Evolutionary conservation across 1,284 basidiomycete species (phyloP), one percentile per base, ranked within the genome.

Genomic region (Phaffia rhodozyma): DNA sequence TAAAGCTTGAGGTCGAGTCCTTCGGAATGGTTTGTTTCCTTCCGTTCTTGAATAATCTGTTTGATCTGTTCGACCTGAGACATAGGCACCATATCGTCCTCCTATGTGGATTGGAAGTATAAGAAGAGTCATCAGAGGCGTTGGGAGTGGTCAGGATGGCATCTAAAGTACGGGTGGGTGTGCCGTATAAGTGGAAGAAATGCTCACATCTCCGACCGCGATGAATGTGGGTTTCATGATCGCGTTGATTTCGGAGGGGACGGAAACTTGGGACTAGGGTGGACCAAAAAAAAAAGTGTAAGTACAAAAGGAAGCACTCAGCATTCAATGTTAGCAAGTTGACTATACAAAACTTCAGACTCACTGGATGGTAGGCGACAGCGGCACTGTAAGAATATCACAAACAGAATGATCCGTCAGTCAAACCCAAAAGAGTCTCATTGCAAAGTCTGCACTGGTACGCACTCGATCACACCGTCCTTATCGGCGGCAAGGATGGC

Each of bases 401-500:
- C 1, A 25, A 5, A 4, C 30, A 55, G 29, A 29, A 55, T 20
- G 54, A 53, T 9, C n/a, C 11, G 29, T 25, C 9, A 30, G 51
- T 25, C 11, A 2, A 30, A 30, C 6, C 6, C 18, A 2, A 21
- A 21, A 53, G 5, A 20, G 11, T 30, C 11, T n/a, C 20, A 53
- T 21, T 25, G 3, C 20, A n/a, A 53, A n/a, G 20, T 1, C 25
- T 25, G 9, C n/a, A 53, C 51, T 20, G 25, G n/a, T 2, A 53
- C 53, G 27, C n/a, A 50, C 54, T 56, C 47, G 7, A 52, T 34
- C 20, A 58, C 53, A 2, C 43, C 43, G 20, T 58, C 47, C 58
- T 56, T 50, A 18, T 51, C 62, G 27, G 60, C 64, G 25, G 59
- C 58, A 7, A 70, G 65, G 38, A 68, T 49, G 20, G 67, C 66